These are phyloP conservation scores for Triangularia verruculosa DNA, from an alignment of 2,329 filamentous ascomycete species.

Conservation along the genomic window DNA sequence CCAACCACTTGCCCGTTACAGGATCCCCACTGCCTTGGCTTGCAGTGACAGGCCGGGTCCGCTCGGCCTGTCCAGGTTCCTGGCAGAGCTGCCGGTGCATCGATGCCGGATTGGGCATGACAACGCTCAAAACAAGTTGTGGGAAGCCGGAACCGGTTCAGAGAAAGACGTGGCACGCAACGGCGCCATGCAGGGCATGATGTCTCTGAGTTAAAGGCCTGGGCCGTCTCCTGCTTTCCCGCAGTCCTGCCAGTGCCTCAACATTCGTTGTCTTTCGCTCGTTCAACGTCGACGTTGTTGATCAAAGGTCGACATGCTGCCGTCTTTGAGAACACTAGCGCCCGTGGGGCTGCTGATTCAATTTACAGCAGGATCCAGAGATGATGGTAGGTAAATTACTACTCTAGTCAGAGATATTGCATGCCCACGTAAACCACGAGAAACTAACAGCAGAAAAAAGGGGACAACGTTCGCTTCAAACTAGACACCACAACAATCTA, in stretches of 20 bases:
- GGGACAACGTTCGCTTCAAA: neutral
- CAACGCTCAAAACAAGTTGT: slow-evolving; percentile 6
- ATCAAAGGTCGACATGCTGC: slow-evolving; percentile 25
- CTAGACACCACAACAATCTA: slow-evolving; percentile 1
- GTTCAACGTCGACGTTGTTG: slow-evolving; percentile 22
- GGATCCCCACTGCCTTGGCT: slow-evolving; percentile 5
- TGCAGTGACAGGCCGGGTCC: neutral
- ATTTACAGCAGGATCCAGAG: slow-evolving; percentile 18
- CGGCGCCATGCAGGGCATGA: neutral
- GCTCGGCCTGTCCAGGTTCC: slow-evolving; percentile 7
- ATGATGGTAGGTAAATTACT: slow-evolving; percentile 22
- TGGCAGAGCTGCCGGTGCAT: slow-evolving; percentile 6
- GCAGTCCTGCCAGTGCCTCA: neutral
- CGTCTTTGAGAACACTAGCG: slow-evolving; percentile 19
- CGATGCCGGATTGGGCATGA: slow-evolving; percentile 5
- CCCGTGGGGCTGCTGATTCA: slow-evolving; percentile 26
- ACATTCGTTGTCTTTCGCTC: slow-evolving; percentile 27
- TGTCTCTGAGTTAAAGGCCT: neutral
- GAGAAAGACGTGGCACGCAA: slow-evolving; percentile 2
- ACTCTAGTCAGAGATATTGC: slow-evolving; percentile 10
- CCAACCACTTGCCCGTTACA: slow-evolving; percentile 4
- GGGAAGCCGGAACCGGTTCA: slow-evolving; percentile 12
- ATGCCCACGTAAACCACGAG: too few relatives aligned
- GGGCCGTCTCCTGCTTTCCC: slow-evolving; percentile 2
- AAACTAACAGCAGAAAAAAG: neutral